Percentiles rank a stretch among this genome's conserved stretches.
Evolutionary conservation across 2,329 filamentous ascomycete genomes (phyloP).

Genomic region (Plectosphaerella plurivora): DNA sequence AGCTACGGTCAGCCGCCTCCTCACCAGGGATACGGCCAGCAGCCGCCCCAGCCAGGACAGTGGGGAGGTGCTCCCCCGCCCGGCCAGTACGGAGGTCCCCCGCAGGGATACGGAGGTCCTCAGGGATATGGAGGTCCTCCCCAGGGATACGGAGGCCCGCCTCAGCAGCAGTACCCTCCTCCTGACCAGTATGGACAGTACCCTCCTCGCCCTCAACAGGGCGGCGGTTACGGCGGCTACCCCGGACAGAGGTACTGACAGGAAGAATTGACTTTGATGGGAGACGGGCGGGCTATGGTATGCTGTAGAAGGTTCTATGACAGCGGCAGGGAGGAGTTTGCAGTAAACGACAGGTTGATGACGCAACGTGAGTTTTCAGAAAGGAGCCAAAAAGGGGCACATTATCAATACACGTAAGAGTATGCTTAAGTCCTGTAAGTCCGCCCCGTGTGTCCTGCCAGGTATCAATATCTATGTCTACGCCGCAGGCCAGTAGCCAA

Average conservation of each 20-base stretch:
- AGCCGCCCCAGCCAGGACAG: constrained; percentile 23
- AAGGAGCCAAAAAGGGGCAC: neutral
- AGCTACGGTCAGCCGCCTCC: constrained; percentile 28
- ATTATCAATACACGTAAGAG: neutral
- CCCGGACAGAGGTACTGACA: constrained; percentile 22
- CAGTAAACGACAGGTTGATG: neutral
- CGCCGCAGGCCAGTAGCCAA: too few species aligned
- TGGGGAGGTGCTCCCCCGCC: constrained; percentile 18
- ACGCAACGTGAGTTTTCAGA: neutral
- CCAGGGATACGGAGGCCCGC: constrained; percentile 6
- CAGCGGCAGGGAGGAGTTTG: neutral
- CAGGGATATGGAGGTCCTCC: constrained; percentile 22
- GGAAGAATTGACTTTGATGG: too few species aligned
- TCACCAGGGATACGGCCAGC: constrained; percentile 25
- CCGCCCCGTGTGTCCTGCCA: neutral
- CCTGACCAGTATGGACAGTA: constrained; percentile 14
- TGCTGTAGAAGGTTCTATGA: neutral
- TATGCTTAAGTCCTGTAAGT: constrained; percentile 1
- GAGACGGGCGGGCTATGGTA: too few species aligned
- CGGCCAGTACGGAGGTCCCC: constrained; percentile 21
- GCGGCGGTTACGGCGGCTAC: constrained; percentile 26
- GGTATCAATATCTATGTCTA: neutral
- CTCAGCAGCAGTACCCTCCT: constrained; percentile 16
- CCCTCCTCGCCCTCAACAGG: constrained; percentile 17
- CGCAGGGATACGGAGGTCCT: constrained; percentile 11